Evolutionary conservation across 176 grass and related monocot species (phyloP).

Genomic region (Triticum monococcum): DNA sequence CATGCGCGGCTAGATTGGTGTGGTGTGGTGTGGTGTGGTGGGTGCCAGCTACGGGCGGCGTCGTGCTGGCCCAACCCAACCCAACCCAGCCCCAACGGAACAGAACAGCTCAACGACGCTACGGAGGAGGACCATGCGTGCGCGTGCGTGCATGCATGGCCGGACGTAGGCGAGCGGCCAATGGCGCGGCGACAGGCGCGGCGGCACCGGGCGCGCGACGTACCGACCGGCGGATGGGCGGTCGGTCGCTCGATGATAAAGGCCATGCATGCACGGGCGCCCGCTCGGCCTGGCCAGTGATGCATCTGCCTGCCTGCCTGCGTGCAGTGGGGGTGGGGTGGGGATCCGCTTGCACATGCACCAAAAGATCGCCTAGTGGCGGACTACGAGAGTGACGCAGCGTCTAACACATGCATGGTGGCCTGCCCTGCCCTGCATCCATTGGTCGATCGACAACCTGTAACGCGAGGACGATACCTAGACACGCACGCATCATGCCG

Average conservation of each 20-base stretch:
- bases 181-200: conserved; percentile 19
- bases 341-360: conserved; percentile 24
- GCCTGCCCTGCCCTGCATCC: too few species aligned
- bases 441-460: too few species aligned
- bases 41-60: not conserved
- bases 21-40: not conserved
- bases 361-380: not conserved
- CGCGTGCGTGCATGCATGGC: not conserved
- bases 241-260: not conserved
- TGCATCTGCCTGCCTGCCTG: too few species aligned
- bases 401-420: conserved; percentile 16
- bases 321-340: not conserved
- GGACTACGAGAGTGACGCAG: conserved; percentile 34
- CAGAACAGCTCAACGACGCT: not conserved
- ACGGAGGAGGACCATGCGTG: not conserved
- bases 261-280: not conserved
- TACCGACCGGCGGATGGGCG: conserved; percentile 1
- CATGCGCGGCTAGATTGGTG: not conserved
- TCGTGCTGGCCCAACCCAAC: not conserved
- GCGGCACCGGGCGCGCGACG: not conserved
- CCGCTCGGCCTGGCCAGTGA: not conserved
- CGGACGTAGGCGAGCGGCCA: not conserved
- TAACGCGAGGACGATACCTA: too few species aligned
- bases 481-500: too few species aligned
- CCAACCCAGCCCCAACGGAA: not conserved